phyloP scores from a whole-genome alignment of 345 rosid species.

The Lepidium aucheri region DNA sequence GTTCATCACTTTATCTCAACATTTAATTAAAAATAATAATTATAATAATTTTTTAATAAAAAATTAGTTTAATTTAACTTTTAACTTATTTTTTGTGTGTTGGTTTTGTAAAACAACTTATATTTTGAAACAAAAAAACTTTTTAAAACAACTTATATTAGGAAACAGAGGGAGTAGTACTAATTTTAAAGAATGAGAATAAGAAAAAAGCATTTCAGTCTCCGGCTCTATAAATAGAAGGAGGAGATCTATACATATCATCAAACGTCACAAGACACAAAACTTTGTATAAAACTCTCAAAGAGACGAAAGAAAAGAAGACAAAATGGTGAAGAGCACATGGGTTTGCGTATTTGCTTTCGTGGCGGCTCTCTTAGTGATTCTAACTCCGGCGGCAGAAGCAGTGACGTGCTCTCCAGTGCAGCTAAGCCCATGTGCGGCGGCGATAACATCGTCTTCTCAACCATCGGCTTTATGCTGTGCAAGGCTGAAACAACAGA shows the following conservation, averaged over 20 bases:
- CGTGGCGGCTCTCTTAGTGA: constrained; percentile 29
- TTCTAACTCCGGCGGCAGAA: constrained; percentile 33
- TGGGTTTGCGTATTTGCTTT: constrained; percentile 32
- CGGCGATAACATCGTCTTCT: constrained; percentile 61
- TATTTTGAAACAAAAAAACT: too few species aligned
- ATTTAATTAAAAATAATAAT: too few species aligned
- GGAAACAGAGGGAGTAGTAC: too few species aligned
- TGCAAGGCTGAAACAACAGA: constrained; percentile 68
- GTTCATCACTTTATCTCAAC: too few species aligned
- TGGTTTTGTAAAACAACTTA: too few species aligned
- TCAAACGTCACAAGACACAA: constrained; percentile 13
- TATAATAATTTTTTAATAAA: too few species aligned
- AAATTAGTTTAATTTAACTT: too few species aligned
- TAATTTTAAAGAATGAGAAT: not conserved
- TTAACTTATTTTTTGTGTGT: too few species aligned
- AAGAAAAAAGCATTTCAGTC: constrained; percentile 5
- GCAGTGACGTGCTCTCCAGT: constrained; percentile 75
- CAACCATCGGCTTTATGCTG: constrained; percentile 70
- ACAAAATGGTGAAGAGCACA: constrained; percentile 29
- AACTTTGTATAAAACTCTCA: not conserved
- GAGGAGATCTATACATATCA: not conserved
- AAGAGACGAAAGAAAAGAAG: constrained; percentile 10
- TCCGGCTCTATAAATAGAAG: constrained; percentile 49
- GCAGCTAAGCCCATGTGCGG: constrained; percentile 74
- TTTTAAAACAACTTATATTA: too few species aligned